phyloP scores from a whole-genome alignment of 2,329 filamentous ascomycete species.

The Meredithiella fracta region DNA sequence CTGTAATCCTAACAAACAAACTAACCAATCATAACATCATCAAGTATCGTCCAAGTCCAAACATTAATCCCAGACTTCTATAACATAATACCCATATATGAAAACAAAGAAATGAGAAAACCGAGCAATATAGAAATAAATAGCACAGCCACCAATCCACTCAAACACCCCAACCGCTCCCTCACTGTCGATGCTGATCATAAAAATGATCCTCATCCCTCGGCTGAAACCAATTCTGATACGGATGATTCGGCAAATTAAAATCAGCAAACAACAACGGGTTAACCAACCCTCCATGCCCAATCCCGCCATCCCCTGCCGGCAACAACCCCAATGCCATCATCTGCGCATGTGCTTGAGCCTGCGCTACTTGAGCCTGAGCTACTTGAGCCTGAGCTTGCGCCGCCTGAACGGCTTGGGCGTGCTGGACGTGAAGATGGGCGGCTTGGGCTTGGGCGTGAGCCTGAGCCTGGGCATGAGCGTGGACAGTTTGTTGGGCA shows the following conservation, averaged over 20 bases:
- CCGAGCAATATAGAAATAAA: background rate
- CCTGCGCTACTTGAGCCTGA: conserved; percentile 6
- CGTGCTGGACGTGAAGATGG: background rate
- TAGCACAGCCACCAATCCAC: background rate
- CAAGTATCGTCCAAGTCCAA: background rate
- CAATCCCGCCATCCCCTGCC: background rate
- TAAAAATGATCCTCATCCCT: conserved; percentile 30
- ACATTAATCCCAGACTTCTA: too few relatives aligned
- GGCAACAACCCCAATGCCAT: conserved; percentile 5
- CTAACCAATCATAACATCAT: background rate
- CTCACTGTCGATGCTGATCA: background rate
- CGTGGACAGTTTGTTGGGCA: conserved; percentile 3
- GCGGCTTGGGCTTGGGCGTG: conserved; percentile 14
- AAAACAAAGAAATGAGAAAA: background rate
- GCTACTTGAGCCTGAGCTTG: conserved; percentile 7
- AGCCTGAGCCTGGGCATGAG: conserved; percentile 12
- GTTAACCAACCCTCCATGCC: conserved; percentile 32
- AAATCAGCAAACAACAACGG: conserved; percentile 64
- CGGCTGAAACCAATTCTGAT: conserved; percentile 64
- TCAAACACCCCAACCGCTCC: too few relatives aligned
- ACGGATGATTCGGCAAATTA: conserved; percentile 61
- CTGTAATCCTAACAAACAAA: background rate
- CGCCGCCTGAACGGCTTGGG: conserved; percentile 3
- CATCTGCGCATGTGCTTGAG: conserved; percentile 8
- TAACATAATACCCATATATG: background rate